Evolutionary conservation across 2,329 filamentous ascomycete genomes (phyloP).

Genomic region (Dryadomyces quercus-mongolicae): DNA sequence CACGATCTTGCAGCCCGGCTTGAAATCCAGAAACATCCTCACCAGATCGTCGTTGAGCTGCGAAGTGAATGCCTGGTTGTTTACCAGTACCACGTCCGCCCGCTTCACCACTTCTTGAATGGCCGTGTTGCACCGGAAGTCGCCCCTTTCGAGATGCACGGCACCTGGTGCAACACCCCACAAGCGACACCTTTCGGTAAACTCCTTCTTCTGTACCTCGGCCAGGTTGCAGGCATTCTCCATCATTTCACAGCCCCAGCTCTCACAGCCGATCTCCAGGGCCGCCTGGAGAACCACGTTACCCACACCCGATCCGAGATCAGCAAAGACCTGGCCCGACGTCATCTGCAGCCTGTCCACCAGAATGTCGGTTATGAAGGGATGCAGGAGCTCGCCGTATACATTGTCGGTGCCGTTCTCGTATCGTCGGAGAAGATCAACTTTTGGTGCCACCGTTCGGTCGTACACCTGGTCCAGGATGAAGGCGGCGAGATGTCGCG

Average conservation of each 20-base stretch:
- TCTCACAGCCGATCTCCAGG: slow-evolving; percentile 84
- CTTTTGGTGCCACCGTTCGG: slow-evolving; percentile 80
- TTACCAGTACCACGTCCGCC: slow-evolving; percentile 92
- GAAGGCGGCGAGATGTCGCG: slow-evolving; percentile 61
- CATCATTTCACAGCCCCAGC: slow-evolving; percentile 96
- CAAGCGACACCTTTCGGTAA: slow-evolving; percentile 69
- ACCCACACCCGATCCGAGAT: slow-evolving; percentile 89
- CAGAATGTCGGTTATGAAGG: slow-evolving; percentile 75
- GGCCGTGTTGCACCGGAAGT: slow-evolving; percentile 63
- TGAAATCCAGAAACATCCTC: slow-evolving; percentile 86
- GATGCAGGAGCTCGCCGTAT: slow-evolving; percentile 83
- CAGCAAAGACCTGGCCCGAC: slow-evolving; percentile 79
- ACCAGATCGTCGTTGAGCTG: slow-evolving; percentile 75
- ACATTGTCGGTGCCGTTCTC: slow-evolving; percentile 86
- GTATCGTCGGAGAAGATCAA: slow-evolving; percentile 74
- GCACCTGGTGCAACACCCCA: slow-evolving; percentile 78
- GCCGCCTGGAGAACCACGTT: slow-evolving; percentile 93
- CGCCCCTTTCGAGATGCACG: slow-evolving; percentile 69
- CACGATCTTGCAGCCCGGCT: slow-evolving; percentile 79
- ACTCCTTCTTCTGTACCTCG: slow-evolving; percentile 69
- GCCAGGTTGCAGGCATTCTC: slow-evolving; percentile 76
- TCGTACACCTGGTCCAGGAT: slow-evolving; percentile 84
- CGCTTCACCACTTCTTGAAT: slow-evolving; percentile 65
- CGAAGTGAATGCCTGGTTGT: slow-evolving; percentile 93
- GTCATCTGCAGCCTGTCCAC: slow-evolving; percentile 63